A percentile compares a stretch with the other conserved stretches of the same genome.
Evolutionary conservation across 768 basidiomycete genomes (phyloP).

Genomic region (Trametopsis cervina): DNA sequence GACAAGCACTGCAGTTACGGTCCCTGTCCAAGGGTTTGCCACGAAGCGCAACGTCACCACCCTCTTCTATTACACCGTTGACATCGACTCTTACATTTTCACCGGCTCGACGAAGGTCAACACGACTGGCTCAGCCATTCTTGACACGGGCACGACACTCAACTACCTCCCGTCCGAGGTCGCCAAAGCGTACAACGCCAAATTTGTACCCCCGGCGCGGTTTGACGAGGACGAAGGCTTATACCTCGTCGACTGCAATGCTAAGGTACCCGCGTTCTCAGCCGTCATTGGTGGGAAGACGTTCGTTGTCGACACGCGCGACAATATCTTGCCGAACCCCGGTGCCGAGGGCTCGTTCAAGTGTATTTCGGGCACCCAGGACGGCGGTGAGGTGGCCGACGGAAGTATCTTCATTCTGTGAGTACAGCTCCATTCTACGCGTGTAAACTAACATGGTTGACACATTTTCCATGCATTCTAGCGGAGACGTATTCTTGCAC

Average conservation of each 20-base stretch:
- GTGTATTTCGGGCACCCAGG: constrained; percentile 17
- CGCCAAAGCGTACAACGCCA: constrained; percentile 12
- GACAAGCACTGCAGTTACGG: constrained; percentile 11
- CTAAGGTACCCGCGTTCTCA: constrained; percentile 16
- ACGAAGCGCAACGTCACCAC: constrained; percentile 7
- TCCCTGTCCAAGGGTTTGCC: constrained; percentile 17
- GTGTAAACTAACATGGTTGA: too few species aligned
- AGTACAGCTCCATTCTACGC: not conserved
- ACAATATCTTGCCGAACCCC: constrained; percentile 16
- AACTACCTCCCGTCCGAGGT: constrained; percentile 17
- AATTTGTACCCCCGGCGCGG: constrained; percentile 15
- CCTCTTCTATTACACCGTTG: constrained; percentile 11
- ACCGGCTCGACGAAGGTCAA: constrained; percentile 12
- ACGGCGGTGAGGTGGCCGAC: constrained; percentile 14
- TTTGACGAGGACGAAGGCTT: constrained; percentile 11
- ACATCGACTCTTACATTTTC: constrained; percentile 17
- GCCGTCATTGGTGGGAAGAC: constrained; percentile 16
- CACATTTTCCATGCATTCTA: too few species aligned
- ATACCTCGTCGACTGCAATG: constrained; percentile 16
- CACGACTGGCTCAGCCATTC: constrained; percentile 7
- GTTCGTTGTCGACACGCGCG: constrained; percentile 16
- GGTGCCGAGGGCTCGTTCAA: constrained; percentile 15
- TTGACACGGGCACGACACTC: constrained; percentile 19
- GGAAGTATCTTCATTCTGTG: constrained; percentile 20
- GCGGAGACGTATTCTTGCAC: constrained; percentile 22